Percentiles rank a stretch among this genome's conserved stretches.
Conservation (phyloP, 2,329 filamentous ascomycete genomes). For the Epichloe sibirici region DNA sequence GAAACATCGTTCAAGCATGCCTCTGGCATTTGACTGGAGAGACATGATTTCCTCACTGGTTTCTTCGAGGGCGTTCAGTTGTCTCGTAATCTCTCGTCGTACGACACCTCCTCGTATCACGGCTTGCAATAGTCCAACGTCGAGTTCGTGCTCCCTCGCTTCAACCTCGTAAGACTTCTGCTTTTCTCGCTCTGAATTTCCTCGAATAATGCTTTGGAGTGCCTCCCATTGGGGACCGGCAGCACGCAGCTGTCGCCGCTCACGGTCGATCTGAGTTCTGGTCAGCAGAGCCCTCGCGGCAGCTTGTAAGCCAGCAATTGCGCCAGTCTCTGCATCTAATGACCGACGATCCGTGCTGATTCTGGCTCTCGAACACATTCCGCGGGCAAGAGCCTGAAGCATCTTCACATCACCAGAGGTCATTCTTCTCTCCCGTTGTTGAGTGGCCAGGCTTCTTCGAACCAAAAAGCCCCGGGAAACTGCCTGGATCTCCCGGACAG, state of each 20-base stretch:
- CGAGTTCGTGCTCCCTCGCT: conserved; percentile 29
- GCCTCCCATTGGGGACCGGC: conserved; percentile 38
- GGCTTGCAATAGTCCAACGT: conserved; percentile 37
- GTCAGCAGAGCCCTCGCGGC: conserved; percentile 50
- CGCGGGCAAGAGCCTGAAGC: conserved; percentile 57
- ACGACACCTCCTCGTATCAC: conserved; percentile 43
- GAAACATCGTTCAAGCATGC: conserved; percentile 44
- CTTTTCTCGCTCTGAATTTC: conserved; percentile 33
- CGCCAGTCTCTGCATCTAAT: conserved; percentile 37
- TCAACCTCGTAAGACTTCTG: conserved; percentile 34
- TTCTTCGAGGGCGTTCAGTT: conserved; percentile 34
- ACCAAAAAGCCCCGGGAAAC: conserved; percentile 54
- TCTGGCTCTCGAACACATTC: conserved; percentile 48
- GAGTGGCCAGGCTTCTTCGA: conserved; percentile 43
- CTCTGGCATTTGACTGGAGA: conserved; percentile 48
- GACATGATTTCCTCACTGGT: conserved; percentile 34
- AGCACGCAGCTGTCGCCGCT: conserved; percentile 38
- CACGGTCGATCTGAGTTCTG: conserved; percentile 38
- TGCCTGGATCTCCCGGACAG: conserved; percentile 54
- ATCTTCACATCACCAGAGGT: conserved; percentile 39
- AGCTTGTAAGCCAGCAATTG: conserved; percentile 50
- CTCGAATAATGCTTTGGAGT: conserved; percentile 30
- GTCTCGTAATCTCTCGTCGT: conserved; percentile 35
- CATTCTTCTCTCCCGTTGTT: conserved; percentile 42
- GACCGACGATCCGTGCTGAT: conserved; percentile 40